Conservation (phyloP, 495 filamentous ascomycete species). For the Friedmanniomyces endolithicus region DNA sequence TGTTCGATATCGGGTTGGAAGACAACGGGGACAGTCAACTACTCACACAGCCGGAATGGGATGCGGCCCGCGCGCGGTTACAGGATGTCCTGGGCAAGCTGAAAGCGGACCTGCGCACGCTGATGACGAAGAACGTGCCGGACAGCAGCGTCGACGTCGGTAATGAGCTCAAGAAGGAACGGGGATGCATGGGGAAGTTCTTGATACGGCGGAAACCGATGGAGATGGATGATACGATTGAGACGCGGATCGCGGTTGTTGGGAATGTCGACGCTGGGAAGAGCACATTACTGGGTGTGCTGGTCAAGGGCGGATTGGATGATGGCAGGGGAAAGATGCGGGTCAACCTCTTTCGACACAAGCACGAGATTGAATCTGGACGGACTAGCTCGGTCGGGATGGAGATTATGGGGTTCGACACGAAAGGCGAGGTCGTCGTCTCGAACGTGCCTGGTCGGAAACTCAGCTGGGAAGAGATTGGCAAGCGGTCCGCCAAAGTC, state of each 20-base stretch:
- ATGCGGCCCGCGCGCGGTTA: conserved; percentile 56
- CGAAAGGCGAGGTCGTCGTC: conserved; percentile 68
- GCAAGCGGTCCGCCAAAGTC: conserved; percentile 84
- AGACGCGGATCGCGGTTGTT: conserved; percentile 93
- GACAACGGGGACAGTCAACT: conserved; percentile 86
- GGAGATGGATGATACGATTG: conserved; percentile 74
- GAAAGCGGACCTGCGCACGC: conserved; percentile 60
- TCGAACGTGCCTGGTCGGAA: conserved; percentile 73
- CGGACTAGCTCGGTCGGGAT: conserved; percentile 92
- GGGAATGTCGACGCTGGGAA: conserved; percentile 97
- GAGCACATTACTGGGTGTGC: conserved; percentile 88
- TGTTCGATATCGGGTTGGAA: conserved; percentile 89
- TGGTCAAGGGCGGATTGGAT: conserved; percentile 90
- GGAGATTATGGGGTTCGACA: conserved; percentile 99
- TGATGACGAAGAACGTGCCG: conserved; percentile 81
- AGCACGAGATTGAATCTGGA: conserved; percentile 92
- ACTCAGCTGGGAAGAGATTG: conserved; percentile 96
- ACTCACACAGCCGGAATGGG: conserved; percentile 68
- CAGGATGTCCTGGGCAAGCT: conserved; percentile 50
- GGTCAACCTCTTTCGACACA: conserved; percentile 93
- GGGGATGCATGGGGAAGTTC: conserved; percentile 65
- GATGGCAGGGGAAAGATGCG: conserved; percentile 90
- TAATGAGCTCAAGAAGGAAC: conserved; percentile 48
- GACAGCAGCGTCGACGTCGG: conserved; percentile 56
- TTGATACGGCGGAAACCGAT: conserved; percentile 64